phyloP scores from a whole-genome alignment of 768 basidiomycete species.

The Cystofilobasidium macerans region DNA sequence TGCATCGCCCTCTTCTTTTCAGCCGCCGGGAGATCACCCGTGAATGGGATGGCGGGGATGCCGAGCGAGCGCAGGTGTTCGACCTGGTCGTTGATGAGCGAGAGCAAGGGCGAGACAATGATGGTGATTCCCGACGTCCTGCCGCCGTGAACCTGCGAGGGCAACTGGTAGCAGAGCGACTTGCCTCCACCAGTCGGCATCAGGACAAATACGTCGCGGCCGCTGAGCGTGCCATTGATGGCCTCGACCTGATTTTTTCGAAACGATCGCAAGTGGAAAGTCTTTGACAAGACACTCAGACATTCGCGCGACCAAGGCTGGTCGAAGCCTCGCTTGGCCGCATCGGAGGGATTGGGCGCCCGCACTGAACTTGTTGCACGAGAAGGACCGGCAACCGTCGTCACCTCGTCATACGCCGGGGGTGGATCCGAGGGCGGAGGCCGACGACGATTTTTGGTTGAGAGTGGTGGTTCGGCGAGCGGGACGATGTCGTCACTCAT shows the following conservation, averaged over 20 bases:
- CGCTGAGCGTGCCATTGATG: conserved; percentile 64
- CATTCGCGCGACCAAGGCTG: conserved; percentile 46
- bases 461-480: not conserved
- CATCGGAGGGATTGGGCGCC: not conserved
- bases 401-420: conserved; percentile 5
- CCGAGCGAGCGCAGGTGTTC: conserved; percentile 51
- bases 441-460: not conserved
- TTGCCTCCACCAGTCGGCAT: conserved; percentile 82
- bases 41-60: conserved; percentile 61
- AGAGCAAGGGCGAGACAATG: conserved; percentile 77
- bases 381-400: not conserved
- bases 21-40: conserved; percentile 41
- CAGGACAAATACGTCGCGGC: conserved; percentile 79
- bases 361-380: not conserved
- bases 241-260: conserved; percentile 77
- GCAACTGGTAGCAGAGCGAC: conserved; percentile 52
- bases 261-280: conserved; percentile 60
- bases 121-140: conserved; percentile 70
- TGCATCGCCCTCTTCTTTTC: conserved; percentile 34
- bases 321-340: conserved; percentile 23
- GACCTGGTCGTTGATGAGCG: conserved; percentile 85
- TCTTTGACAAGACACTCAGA: conserved; percentile 45
- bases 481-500: conserved; percentile 13
- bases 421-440: not conserved
- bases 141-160: conserved; percentile 65